Conservation (phyloP, 2,329 filamentous ascomycete genomes). For the Verticillium isaacii region DNA sequence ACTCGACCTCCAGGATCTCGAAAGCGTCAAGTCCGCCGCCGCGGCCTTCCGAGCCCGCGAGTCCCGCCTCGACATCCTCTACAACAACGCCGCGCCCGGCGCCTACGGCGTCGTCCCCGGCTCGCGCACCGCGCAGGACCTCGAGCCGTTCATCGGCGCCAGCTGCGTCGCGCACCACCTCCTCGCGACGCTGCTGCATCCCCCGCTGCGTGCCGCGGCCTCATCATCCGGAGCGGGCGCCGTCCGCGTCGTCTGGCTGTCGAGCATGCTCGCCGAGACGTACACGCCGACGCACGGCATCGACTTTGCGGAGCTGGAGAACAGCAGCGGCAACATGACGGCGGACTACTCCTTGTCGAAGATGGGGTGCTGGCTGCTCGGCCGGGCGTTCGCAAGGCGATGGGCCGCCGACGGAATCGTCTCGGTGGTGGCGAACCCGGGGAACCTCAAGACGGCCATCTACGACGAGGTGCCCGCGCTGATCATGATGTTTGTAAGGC, state of each 20-base stretch:
- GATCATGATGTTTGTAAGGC: no score
- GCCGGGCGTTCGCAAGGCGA: no score
- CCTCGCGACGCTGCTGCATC: conserved; percentile 26
- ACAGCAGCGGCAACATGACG: no score
- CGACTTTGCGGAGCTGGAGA: no score
- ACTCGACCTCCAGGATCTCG: conserved; percentile 36
- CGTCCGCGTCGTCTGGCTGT: not conserved
- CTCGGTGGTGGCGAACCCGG: no score
- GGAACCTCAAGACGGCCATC: no score
- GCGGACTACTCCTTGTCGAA: no score
- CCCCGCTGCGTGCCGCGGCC: conserved; percentile 24
- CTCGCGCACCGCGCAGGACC: conserved; percentile 21
- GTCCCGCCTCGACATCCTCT: conserved; percentile 34
- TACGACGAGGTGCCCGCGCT: no score
- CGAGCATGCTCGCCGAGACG: not conserved
- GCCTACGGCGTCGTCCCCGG: conserved; percentile 10
- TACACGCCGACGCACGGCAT: no score
- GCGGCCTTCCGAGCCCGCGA: conserved; percentile 30
- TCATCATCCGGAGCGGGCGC: no score
- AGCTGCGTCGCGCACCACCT: conserved; percentile 28
- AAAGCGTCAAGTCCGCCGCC: conserved; percentile 30
- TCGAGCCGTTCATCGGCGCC: conserved; percentile 27
- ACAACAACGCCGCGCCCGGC: conserved; percentile 31
- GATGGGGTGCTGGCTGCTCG: no score
- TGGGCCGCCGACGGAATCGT: no score